Percentiles rank a stretch among this genome's conserved stretches.
phyloP scores from a whole-genome alignment of 371 early-diverging fungal species.

The Haplosporangium sp. region DNA sequence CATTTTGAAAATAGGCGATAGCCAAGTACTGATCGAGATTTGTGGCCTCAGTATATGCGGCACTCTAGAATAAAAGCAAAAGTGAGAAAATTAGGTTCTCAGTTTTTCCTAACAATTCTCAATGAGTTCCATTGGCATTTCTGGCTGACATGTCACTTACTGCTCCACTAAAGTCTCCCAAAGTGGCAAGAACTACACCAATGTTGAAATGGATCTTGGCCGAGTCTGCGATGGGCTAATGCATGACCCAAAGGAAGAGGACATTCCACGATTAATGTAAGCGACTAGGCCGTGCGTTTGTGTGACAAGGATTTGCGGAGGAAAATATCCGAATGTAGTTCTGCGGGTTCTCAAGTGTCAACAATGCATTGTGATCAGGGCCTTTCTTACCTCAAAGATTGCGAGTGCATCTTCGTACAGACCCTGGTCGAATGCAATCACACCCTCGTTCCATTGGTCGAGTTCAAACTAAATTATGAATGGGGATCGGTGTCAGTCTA shows the following conservation, averaged over 20 bases:
- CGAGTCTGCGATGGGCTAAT: slow-evolving; percentile 86
- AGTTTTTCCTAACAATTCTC: background rate
- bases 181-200: slow-evolving; percentile 81
- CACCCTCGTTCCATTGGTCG: slow-evolving; percentile 81
- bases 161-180: slow-evolving; percentile 83
- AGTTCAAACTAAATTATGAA: slow-evolving; percentile 70
- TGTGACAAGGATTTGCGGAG: too few relatives aligned
- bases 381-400: slow-evolving; percentile 63
- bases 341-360: too few relatives aligned
- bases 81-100: background rate
- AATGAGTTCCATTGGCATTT: background rate
- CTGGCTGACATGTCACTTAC: slow-evolving; percentile 63
- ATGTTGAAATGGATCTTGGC: slow-evolving; percentile 97
- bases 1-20: slow-evolving; percentile 92
- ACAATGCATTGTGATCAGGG: background rate
- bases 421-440: slow-evolving; percentile 72
- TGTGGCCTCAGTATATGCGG: slow-evolving; percentile 80
- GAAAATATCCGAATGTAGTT: too few relatives aligned
- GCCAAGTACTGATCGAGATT: slow-evolving; percentile 88
- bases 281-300: background rate
- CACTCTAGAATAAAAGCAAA: slow-evolving; percentile 62
- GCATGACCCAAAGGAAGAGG: background rate
- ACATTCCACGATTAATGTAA: background rate
- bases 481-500: background rate
- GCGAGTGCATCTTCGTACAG: slow-evolving; percentile 74